These are phyloP conservation scores for Starmerella etchellsii DNA, from an alignment of 805 yeast genomes.

Conservation along the genomic window DNA sequence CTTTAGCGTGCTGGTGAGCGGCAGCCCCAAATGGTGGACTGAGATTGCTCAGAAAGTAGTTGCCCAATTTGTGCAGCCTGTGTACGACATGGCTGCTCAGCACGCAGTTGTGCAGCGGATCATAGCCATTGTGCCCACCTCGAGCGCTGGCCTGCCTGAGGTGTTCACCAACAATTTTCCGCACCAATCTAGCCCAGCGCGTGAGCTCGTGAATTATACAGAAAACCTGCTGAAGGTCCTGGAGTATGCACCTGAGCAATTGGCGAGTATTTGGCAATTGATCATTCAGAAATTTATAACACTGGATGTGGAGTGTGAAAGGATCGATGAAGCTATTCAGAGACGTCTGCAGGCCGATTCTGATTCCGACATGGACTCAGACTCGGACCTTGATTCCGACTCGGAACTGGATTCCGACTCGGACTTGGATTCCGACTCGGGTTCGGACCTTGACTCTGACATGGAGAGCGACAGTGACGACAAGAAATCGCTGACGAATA, in stretches of 20 bases:
- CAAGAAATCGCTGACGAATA: constrained; percentile 15
- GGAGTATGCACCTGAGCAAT: constrained; percentile 64
- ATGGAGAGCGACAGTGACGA: neutral
- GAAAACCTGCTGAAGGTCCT: constrained; percentile 47
- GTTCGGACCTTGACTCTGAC: constrained; percentile 10
- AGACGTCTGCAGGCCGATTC: constrained; percentile 22
- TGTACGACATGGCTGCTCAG: constrained; percentile 31
- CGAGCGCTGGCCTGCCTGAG: constrained; percentile 50
- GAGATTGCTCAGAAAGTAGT: constrained; percentile 66
- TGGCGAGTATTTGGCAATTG: constrained; percentile 64
- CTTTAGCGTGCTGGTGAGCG: constrained; percentile 63
- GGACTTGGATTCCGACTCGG: constrained; percentile 16
- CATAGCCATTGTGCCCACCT: constrained; percentile 66
- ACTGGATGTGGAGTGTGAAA: constrained; percentile 83
- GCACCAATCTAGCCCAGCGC: constrained; percentile 48
- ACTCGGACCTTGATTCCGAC: constrained; percentile 24
- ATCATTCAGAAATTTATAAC: constrained; percentile 69
- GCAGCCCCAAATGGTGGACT: constrained; percentile 80
- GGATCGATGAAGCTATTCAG: constrained; percentile 40
- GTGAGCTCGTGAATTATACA: constrained; percentile 40
- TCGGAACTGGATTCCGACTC: constrained; percentile 21
- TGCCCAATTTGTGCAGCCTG: constrained; percentile 37
- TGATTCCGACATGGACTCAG: constrained; percentile 27
- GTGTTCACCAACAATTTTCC: constrained; percentile 57
- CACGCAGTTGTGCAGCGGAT: constrained; percentile 57